Base-by-base conservation (phyloP, 2,329 filamentous ascomycete genomes). In the Zasmidium cellare region DNA sequence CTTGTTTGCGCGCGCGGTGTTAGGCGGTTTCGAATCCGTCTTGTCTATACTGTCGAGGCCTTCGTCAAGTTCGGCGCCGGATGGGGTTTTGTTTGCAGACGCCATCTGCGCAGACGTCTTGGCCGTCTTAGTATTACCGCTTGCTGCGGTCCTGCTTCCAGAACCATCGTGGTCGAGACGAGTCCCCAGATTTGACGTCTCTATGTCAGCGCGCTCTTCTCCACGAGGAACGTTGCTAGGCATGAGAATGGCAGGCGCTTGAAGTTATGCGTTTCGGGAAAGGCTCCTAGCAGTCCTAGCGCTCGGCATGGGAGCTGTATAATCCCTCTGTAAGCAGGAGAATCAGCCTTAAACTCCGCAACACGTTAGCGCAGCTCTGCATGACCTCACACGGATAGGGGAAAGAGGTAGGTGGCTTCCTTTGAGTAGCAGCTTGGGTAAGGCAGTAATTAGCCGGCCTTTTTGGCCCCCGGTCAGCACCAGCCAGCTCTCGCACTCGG, bases 231-330 rank as follows among this genome's bases (percentile, higher is more conserved):
- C 19, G 25, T 38, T 41, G 52, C 20, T 46, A 20, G 44, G 44
- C 44, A 41, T 55, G 52, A 20, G 25, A 45, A 52, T 24, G 9
- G 41, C 19, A 35, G 22, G 9, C 50, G 50, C 18, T 52, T 48
- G 18, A 48, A 55, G 44, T 25, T 47, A 55, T 46, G 46, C 52
- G 28, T 14, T 55, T 41, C 46, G 45, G 52, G 52, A 46, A 25
- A 45, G 22, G 51, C 23, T 53, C 25, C 20, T 16, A 11, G 19
- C 11, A 35, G 9, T 53, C 16, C 20, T 16, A n/a, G 19, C n/a
- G 31, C n/a, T 41, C 16, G 35, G 46, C 46, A 49, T 28, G 46
- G 16, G 24, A 48, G 45, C 28, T 55, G 45, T 48, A 20, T 55
- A 55, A 41, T 48, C 16, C 11, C 45, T 38, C 18, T 16, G 52